Percentiles rank a stretch among this genome's conserved stretches.
phyloP scores from a whole-genome alignment of 306 rosid genomes.

The Crotalaria pallida region DNA sequence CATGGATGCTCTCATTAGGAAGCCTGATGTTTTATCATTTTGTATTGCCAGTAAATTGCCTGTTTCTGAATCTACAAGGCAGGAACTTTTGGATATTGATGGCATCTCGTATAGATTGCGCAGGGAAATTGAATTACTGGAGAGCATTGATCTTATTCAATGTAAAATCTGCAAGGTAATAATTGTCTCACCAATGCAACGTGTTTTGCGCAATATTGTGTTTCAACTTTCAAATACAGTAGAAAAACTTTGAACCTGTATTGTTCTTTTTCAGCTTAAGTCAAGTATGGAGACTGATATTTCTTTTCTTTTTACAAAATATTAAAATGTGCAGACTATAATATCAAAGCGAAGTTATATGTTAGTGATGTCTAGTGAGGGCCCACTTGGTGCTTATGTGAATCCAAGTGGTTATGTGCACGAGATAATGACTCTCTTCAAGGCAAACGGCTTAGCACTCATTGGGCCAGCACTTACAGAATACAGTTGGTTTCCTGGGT shows the following conservation, averaged over 20 bases:
- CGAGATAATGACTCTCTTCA: constrained; percentile 81
- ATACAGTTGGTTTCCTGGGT: constrained; percentile 99
- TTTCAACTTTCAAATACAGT: background rate
- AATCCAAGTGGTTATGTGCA: constrained; percentile 67
- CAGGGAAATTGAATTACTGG: constrained; percentile 88
- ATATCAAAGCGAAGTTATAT: constrained; percentile 87
- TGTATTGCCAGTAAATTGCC: constrained; percentile 92
- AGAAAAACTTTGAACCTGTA: background rate
- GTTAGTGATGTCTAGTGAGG: constrained; percentile 92
- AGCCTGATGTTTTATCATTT: constrained; percentile 81
- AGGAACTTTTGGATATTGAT: constrained; percentile 87
- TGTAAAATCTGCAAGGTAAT: constrained; percentile 76
- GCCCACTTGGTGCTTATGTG: constrained; percentile 96
- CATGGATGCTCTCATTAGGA: constrained; percentile 75
- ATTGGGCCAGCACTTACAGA: constrained; percentile 52
- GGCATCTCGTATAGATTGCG: constrained; percentile 88
- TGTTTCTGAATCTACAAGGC: constrained; percentile 91
- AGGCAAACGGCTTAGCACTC: constrained; percentile 72
- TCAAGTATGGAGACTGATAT: constrained; percentile 7
- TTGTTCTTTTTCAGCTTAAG: constrained; percentile 2
- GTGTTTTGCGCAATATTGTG: background rate
- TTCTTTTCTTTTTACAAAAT: background rate
- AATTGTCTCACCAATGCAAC: background rate
- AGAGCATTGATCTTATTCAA: constrained; percentile 66
- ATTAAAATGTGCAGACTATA: constrained; percentile 51